Base-by-base conservation (phyloP, 2,329 filamentous ascomycete genomes). In the Lachnellula willkommii region DNA sequence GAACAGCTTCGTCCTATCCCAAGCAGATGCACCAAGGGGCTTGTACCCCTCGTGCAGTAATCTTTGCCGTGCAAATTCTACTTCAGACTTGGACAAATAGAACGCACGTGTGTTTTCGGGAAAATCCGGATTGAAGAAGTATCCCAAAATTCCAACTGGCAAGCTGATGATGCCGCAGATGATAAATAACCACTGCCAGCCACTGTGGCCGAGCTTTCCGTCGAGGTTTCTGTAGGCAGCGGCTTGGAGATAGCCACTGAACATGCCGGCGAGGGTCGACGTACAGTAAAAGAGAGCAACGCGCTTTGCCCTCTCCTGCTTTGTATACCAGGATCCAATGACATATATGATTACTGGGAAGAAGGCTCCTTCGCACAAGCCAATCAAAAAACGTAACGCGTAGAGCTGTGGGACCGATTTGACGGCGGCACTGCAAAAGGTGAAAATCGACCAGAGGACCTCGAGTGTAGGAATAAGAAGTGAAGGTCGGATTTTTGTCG, bases 81-180 rank as follows among this genome's bases (percentile, higher is more conserved):
- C 39, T 36, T 66, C 64, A 11, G 37, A 15, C 6, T 46, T 5
- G 1, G 53, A 37, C 3, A 76, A 65, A 57, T 75, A 76, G 5
- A 71, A 72, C 1, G 73, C 73, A 35, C 59, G 66, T 1, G 70
- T 74, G 9, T 69, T 75, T 42, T 68, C 66, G 5, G 74, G 74
- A 0, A 73, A 74, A 52, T 76, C 70, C 1, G 73, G 73, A 54
- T 73, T 73, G 54, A 74, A 69, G 11, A 78, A 53, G 60, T 77
- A 77, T 24, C 79, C 79, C 55, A 79, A 79, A 1, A 80, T 40
- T 1, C 79, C 79, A 2, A 83, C 71, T 0, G 80, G 79, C 1
- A 83, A 53, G 6, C 77, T 80, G 53, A 83, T 78, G 20, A 80
- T 68, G 1, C 78, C 78, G 58, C 81, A 79, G 40, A 80, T 73